Evolutionary conservation across 2,329 filamentous ascomycete genomes (phyloP).

Genomic region (Colletotrichum godetiae): DNA sequence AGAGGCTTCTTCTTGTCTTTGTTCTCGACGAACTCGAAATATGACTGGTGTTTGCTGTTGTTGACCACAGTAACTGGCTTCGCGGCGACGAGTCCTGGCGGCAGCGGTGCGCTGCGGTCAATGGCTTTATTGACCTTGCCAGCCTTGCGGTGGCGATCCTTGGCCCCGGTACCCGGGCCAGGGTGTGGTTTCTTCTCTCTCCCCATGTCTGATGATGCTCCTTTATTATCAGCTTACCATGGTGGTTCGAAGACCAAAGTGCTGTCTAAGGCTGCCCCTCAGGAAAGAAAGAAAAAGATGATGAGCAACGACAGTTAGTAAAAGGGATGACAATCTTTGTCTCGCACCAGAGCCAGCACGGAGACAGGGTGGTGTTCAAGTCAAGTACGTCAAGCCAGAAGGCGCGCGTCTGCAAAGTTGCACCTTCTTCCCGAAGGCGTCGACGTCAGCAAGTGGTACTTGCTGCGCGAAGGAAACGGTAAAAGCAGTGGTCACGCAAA

Average conservation of each 20-base stretch:
- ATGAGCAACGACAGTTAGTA: slow-evolving; percentile 22
- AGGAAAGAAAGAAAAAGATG: neutral
- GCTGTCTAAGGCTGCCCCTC: slow-evolving; percentile 1
- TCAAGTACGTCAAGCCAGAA: slow-evolving; percentile 23
- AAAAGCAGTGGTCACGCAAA: slow-evolving; percentile 20
- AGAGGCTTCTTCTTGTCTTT: slow-evolving; percentile 73
- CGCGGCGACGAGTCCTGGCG: slow-evolving; percentile 47
- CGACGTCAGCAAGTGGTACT: slow-evolving; percentile 27
- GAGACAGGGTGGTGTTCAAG: slow-evolving; percentile 5
- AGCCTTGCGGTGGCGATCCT: slow-evolving; percentile 33
- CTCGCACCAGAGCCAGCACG: neutral
- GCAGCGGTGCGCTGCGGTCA: slow-evolving; percentile 47
- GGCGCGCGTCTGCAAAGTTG: slow-evolving; percentile 14
- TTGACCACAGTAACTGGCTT: slow-evolving; percentile 48
- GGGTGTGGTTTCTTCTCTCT: slow-evolving; percentile 36
- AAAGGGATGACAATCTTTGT: slow-evolving; percentile 1
- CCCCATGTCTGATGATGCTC: slow-evolving; percentile 32
- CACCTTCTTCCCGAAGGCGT: slow-evolving; percentile 8
- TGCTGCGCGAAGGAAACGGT: slow-evolving; percentile 15
- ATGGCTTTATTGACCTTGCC: slow-evolving; percentile 26
- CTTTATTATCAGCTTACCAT: slow-evolving; percentile 33
- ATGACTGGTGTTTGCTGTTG: slow-evolving; percentile 68
- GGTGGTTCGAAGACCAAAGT: slow-evolving; percentile 14
- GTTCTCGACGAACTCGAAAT: slow-evolving; percentile 74
- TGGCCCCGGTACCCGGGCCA: slow-evolving; percentile 31